Evolutionary conservation across 2,329 filamentous ascomycete genomes (phyloP).

Genomic region (Aspergillus floridensis): DNA sequence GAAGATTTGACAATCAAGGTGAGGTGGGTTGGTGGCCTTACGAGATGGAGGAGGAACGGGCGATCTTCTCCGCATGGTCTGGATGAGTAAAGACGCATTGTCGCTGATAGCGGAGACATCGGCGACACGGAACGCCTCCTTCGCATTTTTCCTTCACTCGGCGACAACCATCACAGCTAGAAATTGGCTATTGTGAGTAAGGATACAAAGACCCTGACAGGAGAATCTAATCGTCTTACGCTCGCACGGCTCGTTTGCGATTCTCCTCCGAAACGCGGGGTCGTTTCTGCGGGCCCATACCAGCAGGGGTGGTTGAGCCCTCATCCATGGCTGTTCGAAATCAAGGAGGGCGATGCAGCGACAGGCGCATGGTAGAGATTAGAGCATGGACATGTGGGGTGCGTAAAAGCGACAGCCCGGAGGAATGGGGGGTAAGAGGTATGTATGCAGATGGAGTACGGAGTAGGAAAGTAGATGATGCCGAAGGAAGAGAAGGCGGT

Average conservation of each 20-base stretch:
- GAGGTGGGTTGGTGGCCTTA: constrained; percentile 19
- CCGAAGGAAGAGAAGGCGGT: neutral
- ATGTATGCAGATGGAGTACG: neutral
- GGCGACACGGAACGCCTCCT: constrained; percentile 54
- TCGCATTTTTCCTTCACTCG: constrained; percentile 58
- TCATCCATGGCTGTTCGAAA: constrained; percentile 30
- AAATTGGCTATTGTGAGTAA: neutral
- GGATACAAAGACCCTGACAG: neutral
- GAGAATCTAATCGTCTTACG: constrained; percentile 27
- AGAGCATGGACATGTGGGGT: neutral
- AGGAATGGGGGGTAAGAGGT: neutral
- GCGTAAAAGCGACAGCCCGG: neutral
- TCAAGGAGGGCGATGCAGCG: constrained; percentile 25
- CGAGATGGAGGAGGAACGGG: constrained; percentile 33
- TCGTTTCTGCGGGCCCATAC: constrained; percentile 34
- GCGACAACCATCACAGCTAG: constrained; percentile 55
- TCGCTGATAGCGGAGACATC: constrained; percentile 52
- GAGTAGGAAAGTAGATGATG: neutral
- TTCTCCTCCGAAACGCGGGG: constrained; percentile 43
- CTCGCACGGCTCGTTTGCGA: constrained; percentile 41
- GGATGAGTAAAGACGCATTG: constrained; percentile 50
- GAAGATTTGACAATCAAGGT: neutral
- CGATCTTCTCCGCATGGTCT: constrained; percentile 32
- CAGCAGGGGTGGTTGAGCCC: constrained; percentile 24
- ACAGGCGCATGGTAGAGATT: constrained; percentile 26